Base-by-base conservation (phyloP, 73 alveolate species). In the Paramecium caudatum region DNA sequence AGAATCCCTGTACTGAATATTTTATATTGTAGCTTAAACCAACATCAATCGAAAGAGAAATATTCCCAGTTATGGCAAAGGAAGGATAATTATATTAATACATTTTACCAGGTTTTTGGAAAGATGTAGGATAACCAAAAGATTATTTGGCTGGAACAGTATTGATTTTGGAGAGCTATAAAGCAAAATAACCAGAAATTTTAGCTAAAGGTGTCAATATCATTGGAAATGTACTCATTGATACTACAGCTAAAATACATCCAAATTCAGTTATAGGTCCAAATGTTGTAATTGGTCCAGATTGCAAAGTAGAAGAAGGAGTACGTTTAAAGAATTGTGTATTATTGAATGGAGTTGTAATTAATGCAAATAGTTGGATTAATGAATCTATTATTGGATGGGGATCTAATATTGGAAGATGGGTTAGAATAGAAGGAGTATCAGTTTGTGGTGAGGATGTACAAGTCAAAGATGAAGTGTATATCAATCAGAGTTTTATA, bases 51-150 rank as follows among this genome's bases (percentile, higher is more conserved):
- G 99, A 98, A 81, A 90, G 98, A 74, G 99, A 96, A 90, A 91
- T 96, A 16, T 98, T 98, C 91, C 99, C 99, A 19, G 61, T 69
- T 45, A 98, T 98, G 99, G 99, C 99, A 27, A 91, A 87, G 36
- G 99, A 98, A 49, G 97, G 97, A 30, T 94, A 95, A 70, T 91
- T 98, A 48, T 97, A 94, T 94, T 91, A 95, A 39, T 86, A 92
- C 91, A 91, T 94, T 4, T 91, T 98, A 33, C 93, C 93, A 68
- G 99, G 99, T 12, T 98, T 96, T 91, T 98, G 99, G 99, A 97
- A 95, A 92, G 99, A 98, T 90, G 97, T 98, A 16, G 99, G 99
- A 16, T 97, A 97, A 81, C 99, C 99, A 7, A 97, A 95, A 80
- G 99, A 98, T 86, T 98, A 82, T 82, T 87, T 98, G 43, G 82